Evolutionary conservation across 2,329 filamentous ascomycete species (phyloP), one percentile per base, ranked within the genome.

Genomic region (Remersonia thermophila): DNA sequence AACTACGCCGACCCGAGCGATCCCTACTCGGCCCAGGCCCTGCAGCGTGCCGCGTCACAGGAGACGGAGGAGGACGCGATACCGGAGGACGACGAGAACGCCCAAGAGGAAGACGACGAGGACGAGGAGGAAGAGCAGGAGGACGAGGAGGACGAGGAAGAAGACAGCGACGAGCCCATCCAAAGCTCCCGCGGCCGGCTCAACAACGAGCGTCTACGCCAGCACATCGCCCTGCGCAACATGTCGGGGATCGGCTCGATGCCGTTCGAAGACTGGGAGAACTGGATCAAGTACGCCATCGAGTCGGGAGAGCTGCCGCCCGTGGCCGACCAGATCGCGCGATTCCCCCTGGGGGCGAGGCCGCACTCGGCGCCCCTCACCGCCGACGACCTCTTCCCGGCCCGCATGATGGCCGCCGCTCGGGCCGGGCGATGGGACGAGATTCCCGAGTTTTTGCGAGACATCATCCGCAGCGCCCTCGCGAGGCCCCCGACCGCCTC

Each of bases 241-340:
- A n/a, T n/a, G n/a, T n/a, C n/a, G n/a, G n/a, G n/a, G n/a, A n/a
- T n/a, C n/a, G n/a, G n/a, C n/a, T n/a, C n/a, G n/a, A n/a, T n/a
- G n/a, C n/a, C n/a, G n/a, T n/a, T n/a, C 50, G 76, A 80, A 43
- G 77, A 79, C 48, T 83, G 76, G 77, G 79, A 83, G 55, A 76
- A 80, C 54, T 83, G 77, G 71, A 61, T 83, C 41, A 83, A 83
- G 56, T 75, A 77, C 48, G 76, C 72, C 30, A 70, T 79, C 33
- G 78, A 83, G 50, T 65, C 70, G 5, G 77, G 77, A 40, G 62
- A 70, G 37, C 57, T 76, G 27, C 60, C 66, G 13, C 61, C 64
- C 33, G 51, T 69, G 17, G 58, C 62, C 4, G 61, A 65, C 31
- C 60, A 66, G 36, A 61, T 63, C 40, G 45, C 53, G 34, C 45